phyloP scores from a whole-genome alignment of 305 asterid genomes.

The Fraxinus greggii region DNA sequence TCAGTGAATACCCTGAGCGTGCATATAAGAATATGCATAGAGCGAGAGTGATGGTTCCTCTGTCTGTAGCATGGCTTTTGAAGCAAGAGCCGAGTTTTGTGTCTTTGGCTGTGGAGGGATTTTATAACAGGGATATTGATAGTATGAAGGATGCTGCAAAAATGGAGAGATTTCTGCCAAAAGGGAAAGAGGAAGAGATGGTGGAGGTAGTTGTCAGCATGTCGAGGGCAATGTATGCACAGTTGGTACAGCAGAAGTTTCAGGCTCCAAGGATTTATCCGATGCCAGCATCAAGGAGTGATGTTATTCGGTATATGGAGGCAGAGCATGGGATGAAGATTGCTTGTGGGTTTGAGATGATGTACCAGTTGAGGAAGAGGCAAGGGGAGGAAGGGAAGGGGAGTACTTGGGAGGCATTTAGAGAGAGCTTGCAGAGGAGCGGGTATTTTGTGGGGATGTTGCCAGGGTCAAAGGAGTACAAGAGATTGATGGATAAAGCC shows the following conservation, averaged over 20 bases:
- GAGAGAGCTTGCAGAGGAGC: slow-evolving; percentile 58
- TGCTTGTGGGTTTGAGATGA: slow-evolving; percentile 91
- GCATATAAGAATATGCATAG: slow-evolving; percentile 63
- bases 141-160: slow-evolving; percentile 74
- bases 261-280: slow-evolving; percentile 78
- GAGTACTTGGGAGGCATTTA: slow-evolving; percentile 82
- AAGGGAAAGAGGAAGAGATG: slow-evolving; percentile 65
- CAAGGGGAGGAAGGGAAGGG: slow-evolving; percentile 86
- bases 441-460: slow-evolving; percentile 77
- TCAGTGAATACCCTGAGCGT: slow-evolving; percentile 62
- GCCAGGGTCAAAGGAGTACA: slow-evolving; percentile 78
- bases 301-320: slow-evolving; percentile 56
- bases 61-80: slow-evolving; percentile 73
- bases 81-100: slow-evolving; percentile 65
- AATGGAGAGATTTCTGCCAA: slow-evolving; percentile 69
- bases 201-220: slow-evolving; percentile 65
- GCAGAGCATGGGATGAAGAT: slow-evolving; percentile 90
- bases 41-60: slow-evolving; percentile 61
- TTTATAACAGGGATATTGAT: slow-evolving; percentile 84
- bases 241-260: slow-evolving; percentile 77
- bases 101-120: slow-evolving; percentile 76
- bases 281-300: slow-evolving; percentile 61
- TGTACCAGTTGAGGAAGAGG: slow-evolving; percentile 74
- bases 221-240: slow-evolving; percentile 96
- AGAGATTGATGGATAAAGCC: slow-evolving; percentile 69